Conservation (phyloP, 2,329 filamentous ascomycete species). For the Tolypocladium ophioglossoides region DNA sequence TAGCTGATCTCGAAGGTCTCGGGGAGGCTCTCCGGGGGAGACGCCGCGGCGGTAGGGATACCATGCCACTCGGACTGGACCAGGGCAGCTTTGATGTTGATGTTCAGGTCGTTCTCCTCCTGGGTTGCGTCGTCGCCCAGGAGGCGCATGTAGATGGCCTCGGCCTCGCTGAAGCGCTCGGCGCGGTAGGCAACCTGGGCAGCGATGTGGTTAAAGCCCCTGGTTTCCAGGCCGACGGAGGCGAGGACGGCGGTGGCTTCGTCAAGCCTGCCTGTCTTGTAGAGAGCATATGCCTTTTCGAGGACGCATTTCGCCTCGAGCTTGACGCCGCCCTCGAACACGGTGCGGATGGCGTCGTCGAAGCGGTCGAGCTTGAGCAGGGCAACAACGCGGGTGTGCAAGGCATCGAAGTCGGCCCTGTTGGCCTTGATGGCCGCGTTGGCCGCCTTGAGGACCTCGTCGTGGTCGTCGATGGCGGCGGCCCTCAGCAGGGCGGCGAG, state of each 20-base stretch:
- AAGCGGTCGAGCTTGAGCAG: conserved; percentile 76
- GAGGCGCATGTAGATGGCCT: conserved; percentile 51
- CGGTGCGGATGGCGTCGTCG: conserved; percentile 60
- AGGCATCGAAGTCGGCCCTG: conserved; percentile 47
- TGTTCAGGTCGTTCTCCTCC: conserved; percentile 64
- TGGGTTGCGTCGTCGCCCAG: conserved; percentile 35
- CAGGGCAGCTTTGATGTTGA: conserved; percentile 63
- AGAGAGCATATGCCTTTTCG: conserved; percentile 73
- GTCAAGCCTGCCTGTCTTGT: conserved; percentile 61
- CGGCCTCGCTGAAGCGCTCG: conserved; percentile 61
- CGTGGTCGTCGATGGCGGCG: conserved; percentile 56
- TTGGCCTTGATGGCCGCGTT: conserved; percentile 52
- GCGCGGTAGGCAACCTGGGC: conserved; percentile 64
- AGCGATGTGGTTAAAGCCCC: conserved; percentile 40
- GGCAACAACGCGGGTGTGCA: conserved; percentile 62
- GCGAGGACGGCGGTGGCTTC: conserved; percentile 45
- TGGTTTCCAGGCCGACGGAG: conserved; percentile 17
- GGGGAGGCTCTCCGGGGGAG: conserved; percentile 44
- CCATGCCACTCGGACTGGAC: conserved; percentile 66
- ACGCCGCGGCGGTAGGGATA: conserved; percentile 28
- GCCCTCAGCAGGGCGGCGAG: conserved; percentile 44
- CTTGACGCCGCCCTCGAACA: conserved; percentile 51
- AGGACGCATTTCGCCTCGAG: conserved; percentile 52
- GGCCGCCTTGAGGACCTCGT: conserved; percentile 57
- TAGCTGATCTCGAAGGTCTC: conserved; percentile 76